A percentile compares a stretch with the other conserved stretches of the same genome.
Evolutionary conservation across 164 flowering plant species (phyloP).

Genomic region (Vitis rotundifolia): DNA sequence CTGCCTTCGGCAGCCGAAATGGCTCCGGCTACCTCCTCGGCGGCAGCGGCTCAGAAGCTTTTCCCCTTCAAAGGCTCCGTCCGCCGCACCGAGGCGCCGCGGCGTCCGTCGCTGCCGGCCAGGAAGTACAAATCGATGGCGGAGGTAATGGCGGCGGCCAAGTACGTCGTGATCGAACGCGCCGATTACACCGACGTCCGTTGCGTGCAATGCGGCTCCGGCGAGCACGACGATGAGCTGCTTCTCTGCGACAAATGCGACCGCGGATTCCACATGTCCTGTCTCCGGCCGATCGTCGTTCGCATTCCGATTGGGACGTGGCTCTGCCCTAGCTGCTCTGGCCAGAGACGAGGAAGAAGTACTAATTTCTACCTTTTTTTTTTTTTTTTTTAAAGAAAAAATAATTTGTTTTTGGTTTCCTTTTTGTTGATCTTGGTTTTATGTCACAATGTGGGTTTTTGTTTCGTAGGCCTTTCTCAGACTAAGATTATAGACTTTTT

Average conservation of each 20-base stretch:
- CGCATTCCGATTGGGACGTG: constrained; percentile 62
- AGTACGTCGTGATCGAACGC: constrained; percentile 22
- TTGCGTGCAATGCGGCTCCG: constrained; percentile 67
- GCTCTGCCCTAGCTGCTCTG: constrained; percentile 60
- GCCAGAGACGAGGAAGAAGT: constrained; percentile 38
- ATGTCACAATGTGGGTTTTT: neutral
- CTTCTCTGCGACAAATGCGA: constrained; percentile 68
- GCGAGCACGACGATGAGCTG: constrained; percentile 51
- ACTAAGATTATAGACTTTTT: constrained; percentile 66
- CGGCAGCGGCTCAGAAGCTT: constrained; percentile 17
- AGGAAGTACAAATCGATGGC: constrained; percentile 43
- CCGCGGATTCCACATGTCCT: constrained; percentile 59
- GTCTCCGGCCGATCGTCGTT: constrained; percentile 63
- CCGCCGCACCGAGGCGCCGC: constrained; percentile 36
- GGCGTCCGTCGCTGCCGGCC: constrained; percentile 17
- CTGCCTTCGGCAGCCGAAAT: constrained; percentile 6
- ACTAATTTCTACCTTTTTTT: constrained; percentile 3
- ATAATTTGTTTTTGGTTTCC: neutral
- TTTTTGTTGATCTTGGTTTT: neutral
- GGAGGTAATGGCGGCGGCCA: constrained; percentile 53
- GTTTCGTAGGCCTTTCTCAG: constrained; percentile 52
- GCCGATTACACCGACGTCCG: constrained; percentile 23
- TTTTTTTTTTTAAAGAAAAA: neutral
- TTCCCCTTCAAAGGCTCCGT: constrained; percentile 17
- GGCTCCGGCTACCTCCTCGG: constrained; percentile 27